A percentile compares a stretch with the other conserved stretches of the same genome.
These are phyloP conservation scores for Rosa chinensis DNA, from an alignment of 306 rosid genomes.

Conservation along the genomic window DNA sequence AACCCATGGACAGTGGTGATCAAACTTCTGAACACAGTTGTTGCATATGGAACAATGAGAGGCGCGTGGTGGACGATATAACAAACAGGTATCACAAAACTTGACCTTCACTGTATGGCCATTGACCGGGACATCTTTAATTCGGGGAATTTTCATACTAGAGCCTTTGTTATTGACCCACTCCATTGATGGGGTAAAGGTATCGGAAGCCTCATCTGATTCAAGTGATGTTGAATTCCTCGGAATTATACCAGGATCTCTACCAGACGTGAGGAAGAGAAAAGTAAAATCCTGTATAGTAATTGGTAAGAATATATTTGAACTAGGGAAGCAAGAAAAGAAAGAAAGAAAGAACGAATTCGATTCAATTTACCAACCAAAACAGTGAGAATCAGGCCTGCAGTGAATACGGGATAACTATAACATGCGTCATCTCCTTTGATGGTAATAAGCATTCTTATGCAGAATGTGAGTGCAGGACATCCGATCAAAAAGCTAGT, in stretches of 20 bases:
- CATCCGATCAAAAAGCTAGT: slow-evolving; percentile 76
- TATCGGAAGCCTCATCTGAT: slow-evolving; percentile 54
- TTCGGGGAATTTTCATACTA: slow-evolving; percentile 59
- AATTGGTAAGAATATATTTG: neutral
- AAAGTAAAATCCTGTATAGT: slow-evolving; percentile 57
- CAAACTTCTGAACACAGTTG: slow-evolving; percentile 91
- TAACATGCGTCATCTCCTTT: slow-evolving; percentile 34
- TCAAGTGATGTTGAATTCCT: slow-evolving; percentile 78
- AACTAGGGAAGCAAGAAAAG: neutral
- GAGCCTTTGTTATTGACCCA: slow-evolving; percentile 57
- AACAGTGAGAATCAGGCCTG: slow-evolving; percentile 68
- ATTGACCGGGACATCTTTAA: slow-evolving; percentile 64
- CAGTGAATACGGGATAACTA: slow-evolving; percentile 49
- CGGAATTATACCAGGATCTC: slow-evolving; percentile 96
- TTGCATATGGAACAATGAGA: slow-evolving; percentile 95
- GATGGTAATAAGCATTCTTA: slow-evolving; percentile 52
- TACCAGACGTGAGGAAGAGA: slow-evolving; percentile 79
- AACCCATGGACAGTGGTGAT: slow-evolving; percentile 99
- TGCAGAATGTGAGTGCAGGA: slow-evolving; percentile 80
- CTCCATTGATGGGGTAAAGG: slow-evolving; percentile 57
- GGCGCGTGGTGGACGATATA: slow-evolving; percentile 91
- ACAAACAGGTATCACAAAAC: slow-evolving; percentile 84
- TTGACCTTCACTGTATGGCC: slow-evolving; percentile 77
- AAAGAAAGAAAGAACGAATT: slow-evolving; percentile 6
- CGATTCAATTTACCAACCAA: slow-evolving; percentile 64